Percentiles rank a stretch among this genome's conserved stretches.
Evolutionary conservation across 352 stramenopile genomes (phyloP).

Genomic region (Pythium oligandrum): DNA sequence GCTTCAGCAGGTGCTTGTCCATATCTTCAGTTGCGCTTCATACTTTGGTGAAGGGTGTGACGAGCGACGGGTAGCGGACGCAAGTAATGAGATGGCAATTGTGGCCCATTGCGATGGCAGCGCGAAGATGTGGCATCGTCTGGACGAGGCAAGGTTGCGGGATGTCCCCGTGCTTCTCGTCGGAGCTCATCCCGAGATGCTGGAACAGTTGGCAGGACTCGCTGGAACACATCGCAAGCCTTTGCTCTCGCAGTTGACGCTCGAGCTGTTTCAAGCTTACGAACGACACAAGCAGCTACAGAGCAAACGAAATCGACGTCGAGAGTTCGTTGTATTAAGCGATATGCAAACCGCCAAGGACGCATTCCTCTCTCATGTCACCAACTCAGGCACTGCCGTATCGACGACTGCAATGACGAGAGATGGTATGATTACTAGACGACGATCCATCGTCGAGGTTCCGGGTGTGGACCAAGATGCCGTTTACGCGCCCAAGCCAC

Average conservation of each 20-base stretch:
- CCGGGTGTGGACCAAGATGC: too few species aligned
- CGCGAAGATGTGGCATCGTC: constrained; percentile 17
- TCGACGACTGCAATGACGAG: too few species aligned
- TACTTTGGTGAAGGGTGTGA: constrained; percentile 21
- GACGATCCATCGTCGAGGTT: too few species aligned
- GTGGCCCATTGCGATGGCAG: constrained; percentile 18
- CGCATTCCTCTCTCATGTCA: too few species aligned
- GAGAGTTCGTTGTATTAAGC: too few species aligned
- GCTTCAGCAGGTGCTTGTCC: constrained; percentile 41
- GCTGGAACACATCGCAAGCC: not conserved
- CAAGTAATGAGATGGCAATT: constrained; percentile 6
- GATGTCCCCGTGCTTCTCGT: constrained; percentile 14
- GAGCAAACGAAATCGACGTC: constrained; percentile 8
- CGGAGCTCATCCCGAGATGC: constrained; percentile 1
- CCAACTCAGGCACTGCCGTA: too few species aligned
- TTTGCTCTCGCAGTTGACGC: constrained; percentile 9
- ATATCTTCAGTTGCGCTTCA: constrained; percentile 38
- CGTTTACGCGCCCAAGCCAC: not conserved
- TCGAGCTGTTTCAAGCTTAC: not conserved
- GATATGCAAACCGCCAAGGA: too few species aligned
- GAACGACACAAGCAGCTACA: constrained; percentile 3
- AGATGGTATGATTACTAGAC: too few species aligned
- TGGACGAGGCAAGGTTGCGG: constrained; percentile 12
- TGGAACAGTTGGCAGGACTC: constrained; percentile 2
- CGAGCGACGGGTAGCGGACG: constrained; percentile 7